Evolutionary conservation across 495 filamentous ascomycete genomes (phyloP), one percentile per base, ranked within the genome.

Genomic region (Talaromyces wortmannii): DNA sequence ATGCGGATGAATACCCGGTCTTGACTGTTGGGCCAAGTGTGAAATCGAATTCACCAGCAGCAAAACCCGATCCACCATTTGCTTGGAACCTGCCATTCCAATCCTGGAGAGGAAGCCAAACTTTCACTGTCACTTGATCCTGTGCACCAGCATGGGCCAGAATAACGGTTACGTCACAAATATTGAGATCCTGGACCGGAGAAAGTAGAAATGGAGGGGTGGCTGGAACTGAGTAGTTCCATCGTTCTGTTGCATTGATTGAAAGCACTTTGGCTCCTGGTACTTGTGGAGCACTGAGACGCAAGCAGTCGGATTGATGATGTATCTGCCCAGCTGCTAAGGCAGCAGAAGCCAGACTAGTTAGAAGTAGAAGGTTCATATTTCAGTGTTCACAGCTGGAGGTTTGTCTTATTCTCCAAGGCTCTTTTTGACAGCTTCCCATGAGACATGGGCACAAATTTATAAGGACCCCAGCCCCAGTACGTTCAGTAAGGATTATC

Each of bases 21-120:
- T 57, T 32, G 17, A 44, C 36, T 3, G 58, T 64, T 68, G 71
- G 23, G 30, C 61, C 4, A 42, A 49, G 57, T 55, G 58, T 6
- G 52, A 17, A 13, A 60, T 52, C 31, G 29, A 30, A 47, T 40
- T 43, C 50, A 4, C 72, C 70, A 10, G 72, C 68, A 8, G 52
- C 52, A 31, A 57, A 83, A 5, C 72, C 77, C 5, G 66, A 73
- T 0, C 79, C 78, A 6, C 79, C 78, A 12, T 75, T 40, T 10
- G 61, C 69, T 45, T 70, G 62, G 16, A 79, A 59, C 3, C 72
- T 59, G 3, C 60, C 67, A 48, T 79, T 79, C 76, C 75, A 79
- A 7, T 30, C 45, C 4, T 65, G 50, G 5, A 67, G 45, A 0
- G 75, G 76, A 0, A 80, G 65, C 62, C 67, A 70, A 6, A 72